Conservation (phyloP, 371 early-diverging fungal genomes). For the Saksenaea oblongispora region DNA sequence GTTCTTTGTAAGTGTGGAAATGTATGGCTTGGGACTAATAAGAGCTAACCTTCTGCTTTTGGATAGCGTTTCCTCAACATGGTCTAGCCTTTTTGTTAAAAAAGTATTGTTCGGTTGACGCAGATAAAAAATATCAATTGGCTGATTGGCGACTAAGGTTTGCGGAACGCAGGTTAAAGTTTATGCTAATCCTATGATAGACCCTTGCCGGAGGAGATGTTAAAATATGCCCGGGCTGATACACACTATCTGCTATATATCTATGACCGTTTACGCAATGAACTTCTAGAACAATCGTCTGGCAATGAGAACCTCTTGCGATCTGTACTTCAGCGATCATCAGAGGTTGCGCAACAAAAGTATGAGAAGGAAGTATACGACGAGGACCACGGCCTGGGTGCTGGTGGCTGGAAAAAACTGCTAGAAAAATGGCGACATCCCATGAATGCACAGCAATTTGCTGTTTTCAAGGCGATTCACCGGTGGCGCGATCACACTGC, state of each 20-base stretch:
- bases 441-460: conserved; percentile 63
- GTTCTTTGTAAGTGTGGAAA: conserved; percentile 55
- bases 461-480: conserved; percentile 86
- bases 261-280: conserved; percentile 89
- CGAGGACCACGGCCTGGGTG: conserved; percentile 67
- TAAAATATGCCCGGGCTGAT: conserved; percentile 91
- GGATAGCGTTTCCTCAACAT: conserved; percentile 62
- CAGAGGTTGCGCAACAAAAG: conserved; percentile 59
- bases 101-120: conserved; percentile 74
- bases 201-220: conserved; percentile 91
- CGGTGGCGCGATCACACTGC: conserved; percentile 91
- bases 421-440: conserved; percentile 66
- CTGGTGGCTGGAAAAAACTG: conserved; percentile 76
- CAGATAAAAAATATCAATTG: conserved; percentile 93
- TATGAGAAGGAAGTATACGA: conserved; percentile 87
- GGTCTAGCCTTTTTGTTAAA: conserved; percentile 84
- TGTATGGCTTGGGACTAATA: not conserved
- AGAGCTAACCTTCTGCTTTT: not conserved
- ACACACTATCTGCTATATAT: conserved; percentile 96
- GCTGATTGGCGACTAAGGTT: conserved; percentile 97
- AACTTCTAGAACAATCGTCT: conserved; percentile 62
- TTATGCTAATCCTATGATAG: conserved; percentile 35
- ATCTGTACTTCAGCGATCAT: conserved; percentile 70
- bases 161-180: not conserved
- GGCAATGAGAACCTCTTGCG: conserved; percentile 68